Base-by-base conservation (phyloP, 306 rosid genomes). In the Vicia villosa region DNA sequence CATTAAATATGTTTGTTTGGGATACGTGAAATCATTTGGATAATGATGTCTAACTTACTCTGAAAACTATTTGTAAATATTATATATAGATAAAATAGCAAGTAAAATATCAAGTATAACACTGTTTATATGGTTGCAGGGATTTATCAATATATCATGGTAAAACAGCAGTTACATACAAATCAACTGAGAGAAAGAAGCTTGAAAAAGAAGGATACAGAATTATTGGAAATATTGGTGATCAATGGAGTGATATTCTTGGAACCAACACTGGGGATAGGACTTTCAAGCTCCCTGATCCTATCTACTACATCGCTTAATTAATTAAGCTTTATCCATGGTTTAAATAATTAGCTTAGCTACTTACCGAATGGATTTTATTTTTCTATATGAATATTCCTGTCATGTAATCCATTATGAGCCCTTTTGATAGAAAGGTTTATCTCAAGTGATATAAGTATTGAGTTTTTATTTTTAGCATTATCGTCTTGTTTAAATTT, bases 171-270 rank as follows among this genome's bases (percentile, higher is more conserved):
- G 41, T 65, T 3, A 40, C 12, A 36, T 87, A 80, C 70, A 87
- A 89, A 83, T 80, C 96, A 28, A 13, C 51, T 0, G 74, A 83
- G 66, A 87, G 93, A 11, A 68, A 19, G 64, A 72, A 82, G 24
- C 14, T 89, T 1, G 89, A 66, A 13, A 2, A 60, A 20, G 55
- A 55, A 49, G 93, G 89, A 11, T 89, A 74, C 3, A 83, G 52
- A 69, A 85, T 87, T 0, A 8, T 85, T 51, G 96, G 93, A 14
- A 89, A 85, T 77, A 76, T 69, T 0, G 91, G 96, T 0, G 96
- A 89, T 20, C 96, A 89, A 68, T 87, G 93, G 91, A 89, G 86
- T 21, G 93, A 89, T 43, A 40, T 87, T 1, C 46, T 87, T 40
- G 96, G 93, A 34, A 34, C 38, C 2, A 34, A 34, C 38, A 34